A percentile compares a stretch with the other conserved stretches of the same genome.
Conservation (phyloP, 2,329 filamentous ascomycete genomes). For the Clarireedia paspali region DNA sequence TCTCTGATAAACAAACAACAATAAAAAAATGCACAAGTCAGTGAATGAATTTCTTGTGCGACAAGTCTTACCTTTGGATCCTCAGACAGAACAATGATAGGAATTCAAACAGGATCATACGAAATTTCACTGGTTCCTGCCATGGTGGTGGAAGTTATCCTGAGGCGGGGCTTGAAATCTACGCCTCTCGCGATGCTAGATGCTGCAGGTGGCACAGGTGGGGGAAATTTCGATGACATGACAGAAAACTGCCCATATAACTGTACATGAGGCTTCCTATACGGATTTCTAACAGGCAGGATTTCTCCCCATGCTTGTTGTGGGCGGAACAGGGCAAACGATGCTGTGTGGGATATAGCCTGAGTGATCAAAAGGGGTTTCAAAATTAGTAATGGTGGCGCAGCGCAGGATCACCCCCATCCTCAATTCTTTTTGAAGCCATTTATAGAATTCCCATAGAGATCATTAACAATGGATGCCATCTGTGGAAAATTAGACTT, state of each 20-base stretch:
- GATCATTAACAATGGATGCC: neutral
- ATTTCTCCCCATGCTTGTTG: slow-evolving; percentile 1
- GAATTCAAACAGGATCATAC: neutral
- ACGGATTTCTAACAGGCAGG: neutral
- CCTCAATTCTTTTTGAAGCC: no score
- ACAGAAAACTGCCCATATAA: neutral
- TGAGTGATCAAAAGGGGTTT: neutral
- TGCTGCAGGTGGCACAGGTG: neutral
- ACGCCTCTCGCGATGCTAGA: neutral
- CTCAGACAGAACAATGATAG: neutral
- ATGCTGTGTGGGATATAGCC: neutral
- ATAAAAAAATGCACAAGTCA: neutral
- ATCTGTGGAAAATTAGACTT: neutral
- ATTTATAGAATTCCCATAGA: neutral
- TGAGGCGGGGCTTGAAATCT: neutral
- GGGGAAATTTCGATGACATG: neutral
- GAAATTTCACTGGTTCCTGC: neutral
- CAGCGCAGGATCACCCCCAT: neutral
- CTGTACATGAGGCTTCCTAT: slow-evolving; percentile 6
- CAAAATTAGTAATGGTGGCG: neutral
- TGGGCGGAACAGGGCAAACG: neutral
- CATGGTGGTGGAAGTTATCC: neutral
- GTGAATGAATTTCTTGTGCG: neutral
- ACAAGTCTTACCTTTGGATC: neutral
- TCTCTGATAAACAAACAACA: no score